Evolutionary conservation across 148 eudicot genomes (phyloP), one percentile per base, ranked within the genome.

Genomic region (Heliosperma pusillum): DNA sequence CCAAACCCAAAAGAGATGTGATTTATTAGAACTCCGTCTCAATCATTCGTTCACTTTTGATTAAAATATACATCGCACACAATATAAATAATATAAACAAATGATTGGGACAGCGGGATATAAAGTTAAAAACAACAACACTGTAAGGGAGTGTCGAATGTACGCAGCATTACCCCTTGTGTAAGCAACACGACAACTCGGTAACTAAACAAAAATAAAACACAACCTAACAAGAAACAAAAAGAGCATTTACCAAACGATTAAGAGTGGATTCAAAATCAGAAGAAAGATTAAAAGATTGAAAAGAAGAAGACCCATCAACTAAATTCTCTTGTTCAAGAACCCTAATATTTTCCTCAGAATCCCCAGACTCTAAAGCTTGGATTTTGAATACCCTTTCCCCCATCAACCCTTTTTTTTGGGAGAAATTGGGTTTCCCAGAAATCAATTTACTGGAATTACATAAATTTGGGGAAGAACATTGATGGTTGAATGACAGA

Each of bases 241-340:
- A 17, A 69, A 63, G 3, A 20, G 25, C 10, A 16, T 75, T 77
- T 1, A 81, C 84, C 73, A 77, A 42, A 21, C 66, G 71, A 77
- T 81, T 81, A 17, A 81, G 67, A 63, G 19, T 20, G 33, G 80
- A 73, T 69, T 81, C 80, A 40, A 77, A 36, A 26, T 59, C 55
- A 47, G 56, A 5, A 50, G 59, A 70, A 36, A 29, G 20, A n/a
- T 76, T 56, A 26, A 13, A n/a, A 76, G 73, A 73, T 17, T 57
- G 20, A 42, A 74, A 1, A 36, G 69, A 33, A 9, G 71, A 50
- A 33, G 84, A 62, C 50, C 80, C 78, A 77, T 74, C 66, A 81
- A 81, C 33, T 21, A 81, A 74, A 81, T 16, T 57, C 16, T 81
- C 80, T 25, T 81, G 84, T 24, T 77, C 81, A 73, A 81, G 73